Evolutionary conservation across 2,329 filamentous ascomycete species (phyloP).

Genomic region (Epichloe baconii): DNA sequence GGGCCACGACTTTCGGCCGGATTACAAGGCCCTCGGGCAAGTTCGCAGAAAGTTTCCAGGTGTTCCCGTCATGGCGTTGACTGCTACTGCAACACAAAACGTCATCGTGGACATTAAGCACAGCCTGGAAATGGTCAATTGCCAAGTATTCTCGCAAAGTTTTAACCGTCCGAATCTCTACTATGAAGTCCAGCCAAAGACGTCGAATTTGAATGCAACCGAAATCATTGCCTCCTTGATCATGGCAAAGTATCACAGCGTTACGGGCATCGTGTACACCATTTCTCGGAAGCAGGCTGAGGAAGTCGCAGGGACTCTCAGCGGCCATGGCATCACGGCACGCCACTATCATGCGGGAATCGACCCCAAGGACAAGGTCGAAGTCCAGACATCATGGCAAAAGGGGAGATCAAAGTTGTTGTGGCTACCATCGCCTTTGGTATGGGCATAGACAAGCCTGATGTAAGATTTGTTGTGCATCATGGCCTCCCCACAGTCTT

Average conservation of each 20-base stretch:
- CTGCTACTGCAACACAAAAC: slow-evolving; percentile 86
- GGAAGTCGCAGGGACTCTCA: slow-evolving; percentile 58
- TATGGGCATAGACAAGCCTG: slow-evolving; percentile 98
- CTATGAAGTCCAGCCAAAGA: slow-evolving; percentile 71
- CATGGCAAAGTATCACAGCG: slow-evolving; percentile 49
- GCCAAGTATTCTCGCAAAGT: slow-evolving; percentile 74
- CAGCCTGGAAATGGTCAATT: slow-evolving; percentile 72
- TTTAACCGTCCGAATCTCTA: slow-evolving; percentile 94
- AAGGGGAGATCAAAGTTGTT: slow-evolving; percentile 68
- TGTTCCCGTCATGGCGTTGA: slow-evolving; percentile 88
- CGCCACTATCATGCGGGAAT: slow-evolving; percentile 80
- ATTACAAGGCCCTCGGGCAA: slow-evolving; percentile 78
- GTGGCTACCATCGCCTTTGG: slow-evolving; percentile 98
- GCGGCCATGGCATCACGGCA: slow-evolving; percentile 54
- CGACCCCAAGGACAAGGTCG: slow-evolving; percentile 49
- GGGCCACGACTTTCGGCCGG: slow-evolving; percentile 95
- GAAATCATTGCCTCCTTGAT: slow-evolving; percentile 52
- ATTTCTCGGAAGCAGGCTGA: slow-evolving; percentile 77
- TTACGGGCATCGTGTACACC: slow-evolving; percentile 89
- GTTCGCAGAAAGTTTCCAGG: slow-evolving; percentile 59
- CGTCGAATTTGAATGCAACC: slow-evolving; percentile 34
- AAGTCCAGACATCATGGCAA: slow-evolving; percentile 75
- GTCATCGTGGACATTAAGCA: slow-evolving; percentile 86
- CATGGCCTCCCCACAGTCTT: slow-evolving; percentile 79
- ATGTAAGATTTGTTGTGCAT: slow-evolving; percentile 94